These are phyloP conservation scores for Leptodontidium sp. DNA, from an alignment of 2,329 filamentous ascomycete species.

Conservation along the genomic window DNA sequence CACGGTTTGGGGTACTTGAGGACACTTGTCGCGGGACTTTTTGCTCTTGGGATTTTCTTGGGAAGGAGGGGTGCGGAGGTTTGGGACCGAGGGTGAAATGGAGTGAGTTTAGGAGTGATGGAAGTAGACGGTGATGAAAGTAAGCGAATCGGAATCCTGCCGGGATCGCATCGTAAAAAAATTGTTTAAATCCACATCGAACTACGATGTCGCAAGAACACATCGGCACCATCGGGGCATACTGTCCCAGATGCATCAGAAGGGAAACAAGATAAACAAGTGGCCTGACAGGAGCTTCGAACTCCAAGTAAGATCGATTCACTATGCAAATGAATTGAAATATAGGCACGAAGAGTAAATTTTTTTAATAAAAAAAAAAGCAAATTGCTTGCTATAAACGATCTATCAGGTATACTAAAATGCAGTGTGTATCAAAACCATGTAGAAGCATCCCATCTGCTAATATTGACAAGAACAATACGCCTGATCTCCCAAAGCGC, in stretches of 20 bases:
- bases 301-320: background rate
- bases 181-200: too few relatives aligned
- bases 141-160: too few relatives aligned
- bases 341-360: too few relatives aligned
- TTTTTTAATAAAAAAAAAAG: background rate
- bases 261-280: too few relatives aligned
- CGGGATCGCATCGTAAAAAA: too few relatives aligned
- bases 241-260: too few relatives aligned
- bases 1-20: background rate
- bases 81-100: too few relatives aligned
- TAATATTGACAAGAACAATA: constrained; percentile 26
- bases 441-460: background rate
- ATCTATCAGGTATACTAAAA: constrained; percentile 36
- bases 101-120: too few relatives aligned
- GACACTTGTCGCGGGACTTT: constrained; percentile 16
- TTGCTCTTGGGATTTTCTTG: background rate
- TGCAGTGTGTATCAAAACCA: constrained; percentile 15
- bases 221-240: too few relatives aligned
- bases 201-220: too few relatives aligned
- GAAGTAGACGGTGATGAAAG: too few relatives aligned
- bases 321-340: background rate
- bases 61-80: background rate
- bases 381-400: constrained; percentile 29
- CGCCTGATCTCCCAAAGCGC: constrained; percentile 16
- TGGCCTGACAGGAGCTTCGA: too few relatives aligned